Evolutionary conservation across 805 yeast genomes (phyloP).

Genomic region (Kodamaea sagamina): DNA sequence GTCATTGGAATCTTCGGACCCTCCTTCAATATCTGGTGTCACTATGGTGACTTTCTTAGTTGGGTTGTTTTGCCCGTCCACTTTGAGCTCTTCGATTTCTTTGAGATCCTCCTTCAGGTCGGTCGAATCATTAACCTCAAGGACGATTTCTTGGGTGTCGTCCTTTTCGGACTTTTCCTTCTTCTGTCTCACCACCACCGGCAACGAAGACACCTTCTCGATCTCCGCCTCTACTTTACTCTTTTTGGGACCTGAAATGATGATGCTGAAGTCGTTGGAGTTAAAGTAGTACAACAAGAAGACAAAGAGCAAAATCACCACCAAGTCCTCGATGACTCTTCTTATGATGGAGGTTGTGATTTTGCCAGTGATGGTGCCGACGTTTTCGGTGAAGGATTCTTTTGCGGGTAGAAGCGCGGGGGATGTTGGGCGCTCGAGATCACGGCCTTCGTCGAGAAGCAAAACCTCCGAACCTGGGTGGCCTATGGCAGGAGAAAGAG

Average conservation of each 20-base stretch:
- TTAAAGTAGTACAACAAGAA: conserved; percentile 13
- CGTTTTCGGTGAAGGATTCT: background rate
- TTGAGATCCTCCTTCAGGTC: conserved; percentile 8
- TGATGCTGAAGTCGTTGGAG: conserved; percentile 12
- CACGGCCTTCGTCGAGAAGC: conserved; percentile 8
- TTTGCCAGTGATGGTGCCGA: conserved; percentile 7
- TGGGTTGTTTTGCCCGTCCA: background rate
- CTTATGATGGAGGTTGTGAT: conserved; percentile 14
- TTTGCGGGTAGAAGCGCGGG: conserved; percentile 1
- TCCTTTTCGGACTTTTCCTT: background rate
- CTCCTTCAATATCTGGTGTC: conserved; percentile 20
- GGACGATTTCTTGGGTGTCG: background rate
- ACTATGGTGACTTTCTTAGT: conserved; percentile 26
- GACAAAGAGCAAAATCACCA: conserved; percentile 29
- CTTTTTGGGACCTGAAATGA: conserved; percentile 10
- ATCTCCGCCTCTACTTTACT: conserved; percentile 6
- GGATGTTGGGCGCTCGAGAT: background rate
- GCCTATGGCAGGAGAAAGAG: background rate
- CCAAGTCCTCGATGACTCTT: conserved; percentile 51
- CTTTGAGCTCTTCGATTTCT: background rate
- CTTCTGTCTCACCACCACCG: conserved; percentile 2
- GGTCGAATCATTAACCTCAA: conserved; percentile 1
- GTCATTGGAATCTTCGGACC: conserved; percentile 14
- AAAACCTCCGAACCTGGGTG: conserved; percentile 13
- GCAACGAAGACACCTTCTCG: conserved; percentile 3